Evolutionary conservation across 2,329 filamentous ascomycete species (phyloP).

Genomic region (Pseudogymnoascus sp.): DNA sequence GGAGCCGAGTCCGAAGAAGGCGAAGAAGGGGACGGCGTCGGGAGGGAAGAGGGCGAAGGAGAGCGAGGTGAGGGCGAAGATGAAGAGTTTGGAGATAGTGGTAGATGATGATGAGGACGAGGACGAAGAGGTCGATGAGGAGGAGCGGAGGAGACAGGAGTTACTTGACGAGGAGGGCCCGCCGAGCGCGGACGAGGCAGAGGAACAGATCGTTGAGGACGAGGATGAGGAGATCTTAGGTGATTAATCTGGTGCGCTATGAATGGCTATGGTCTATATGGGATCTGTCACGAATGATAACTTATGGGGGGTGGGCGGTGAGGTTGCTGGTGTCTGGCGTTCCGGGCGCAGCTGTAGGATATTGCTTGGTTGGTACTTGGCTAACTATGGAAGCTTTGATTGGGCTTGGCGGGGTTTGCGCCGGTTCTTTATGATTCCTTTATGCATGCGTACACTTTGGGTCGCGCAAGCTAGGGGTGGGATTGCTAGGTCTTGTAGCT

Average conservation of each 20-base stretch:
- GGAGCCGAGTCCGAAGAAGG: slow-evolving; percentile 47
- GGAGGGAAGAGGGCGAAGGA: slow-evolving; percentile 34
- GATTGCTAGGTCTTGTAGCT: background rate
- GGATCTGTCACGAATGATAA: background rate
- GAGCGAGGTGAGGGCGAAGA: slow-evolving; percentile 17
- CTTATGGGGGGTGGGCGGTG: background rate
- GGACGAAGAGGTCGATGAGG: slow-evolving; percentile 15
- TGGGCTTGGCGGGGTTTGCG: background rate
- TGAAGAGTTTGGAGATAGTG: slow-evolving; percentile 22
- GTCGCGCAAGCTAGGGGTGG: background rate
- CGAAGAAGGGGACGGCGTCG: slow-evolving; percentile 30
- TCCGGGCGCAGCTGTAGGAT: background rate
- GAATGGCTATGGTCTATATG: background rate
- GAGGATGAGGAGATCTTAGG: slow-evolving; percentile 5
- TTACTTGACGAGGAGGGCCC: slow-evolving; percentile 32
- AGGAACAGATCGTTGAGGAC: slow-evolving; percentile 54
- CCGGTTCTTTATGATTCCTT: background rate
- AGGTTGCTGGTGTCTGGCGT: slow-evolving; percentile 5
- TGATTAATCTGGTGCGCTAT: slow-evolving; percentile 1
- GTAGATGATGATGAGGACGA: slow-evolving; percentile 26
- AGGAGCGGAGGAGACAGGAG: slow-evolving; percentile 33
- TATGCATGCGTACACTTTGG: background rate
- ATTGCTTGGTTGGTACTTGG: background rate
- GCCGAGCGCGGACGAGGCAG: slow-evolving; percentile 45
- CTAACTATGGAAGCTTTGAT: background rate